These are phyloP conservation scores for Skeletonema potamos DNA, from an alignment of 108 stramenopile species.

Conservation along the genomic window DNA sequence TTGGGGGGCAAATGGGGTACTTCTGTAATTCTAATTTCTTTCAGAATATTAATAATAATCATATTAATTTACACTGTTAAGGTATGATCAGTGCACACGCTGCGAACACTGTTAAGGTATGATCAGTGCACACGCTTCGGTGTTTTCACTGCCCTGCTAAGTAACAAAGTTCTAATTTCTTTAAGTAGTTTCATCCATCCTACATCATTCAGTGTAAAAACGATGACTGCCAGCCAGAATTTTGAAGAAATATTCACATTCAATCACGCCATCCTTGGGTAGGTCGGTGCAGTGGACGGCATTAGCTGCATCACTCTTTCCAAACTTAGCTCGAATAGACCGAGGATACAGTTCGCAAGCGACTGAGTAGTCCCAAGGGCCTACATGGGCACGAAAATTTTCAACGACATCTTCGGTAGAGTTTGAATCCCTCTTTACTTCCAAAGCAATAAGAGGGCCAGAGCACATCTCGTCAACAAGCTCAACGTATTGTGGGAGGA, in stretches of 20 bases:
- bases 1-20: too few relatives aligned
- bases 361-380: slow-evolving; percentile 79
- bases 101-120: too few relatives aligned
- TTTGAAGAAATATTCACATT: slow-evolving; percentile 79
- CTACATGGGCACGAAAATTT: slow-evolving; percentile 58
- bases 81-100: too few relatives aligned
- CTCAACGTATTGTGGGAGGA: slow-evolving; percentile 51
- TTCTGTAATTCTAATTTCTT: too few relatives aligned
- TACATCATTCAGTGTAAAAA: too few relatives aligned
- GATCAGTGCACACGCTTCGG: too few relatives aligned
- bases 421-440: slow-evolving; percentile 37
- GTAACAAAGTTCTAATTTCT: too few relatives aligned
- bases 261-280: slow-evolving; percentile 62
- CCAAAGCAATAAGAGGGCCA: slow-evolving; percentile 60
- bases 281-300: slow-evolving; percentile 89
- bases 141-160: too few relatives aligned
- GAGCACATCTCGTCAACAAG: slow-evolving; percentile 65
- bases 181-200: too few relatives aligned
- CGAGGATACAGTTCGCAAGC: slow-evolving; percentile 64
- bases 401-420: slow-evolving; percentile 47
- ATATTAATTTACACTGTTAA: too few relatives aligned
- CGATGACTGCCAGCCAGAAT: slow-evolving; percentile 33
- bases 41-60: too few relatives aligned
- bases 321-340: slow-evolving; percentile 68
- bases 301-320: slow-evolving; percentile 57